phyloP scores from a whole-genome alignment of 2,329 filamentous ascomycete genomes.

The Rutstroemia sydowiana region DNA sequence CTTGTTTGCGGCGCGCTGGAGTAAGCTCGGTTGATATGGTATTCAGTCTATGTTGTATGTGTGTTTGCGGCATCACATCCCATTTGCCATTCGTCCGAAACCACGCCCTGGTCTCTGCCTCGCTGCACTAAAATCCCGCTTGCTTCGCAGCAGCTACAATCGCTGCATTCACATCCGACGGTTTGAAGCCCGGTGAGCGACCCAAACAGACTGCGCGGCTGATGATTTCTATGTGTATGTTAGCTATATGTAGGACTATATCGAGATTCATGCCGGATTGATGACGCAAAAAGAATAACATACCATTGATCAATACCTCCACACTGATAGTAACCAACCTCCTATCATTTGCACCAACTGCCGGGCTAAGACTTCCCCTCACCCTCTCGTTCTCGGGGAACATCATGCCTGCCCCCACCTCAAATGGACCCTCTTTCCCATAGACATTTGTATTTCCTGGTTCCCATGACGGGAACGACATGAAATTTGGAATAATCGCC shows the following conservation, averaged over 20 bases:
- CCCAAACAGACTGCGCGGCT: constrained; percentile 27
- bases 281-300: no score
- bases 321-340: constrained; percentile 27
- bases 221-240: constrained; percentile 22
- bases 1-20: no score
- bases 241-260: background rate
- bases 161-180: constrained; percentile 28
- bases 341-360: constrained; percentile 10
- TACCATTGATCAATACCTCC: constrained; percentile 27
- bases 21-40: no score
- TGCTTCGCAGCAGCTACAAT: constrained; percentile 13
- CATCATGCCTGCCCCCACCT: constrained; percentile 1
- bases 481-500: background rate
- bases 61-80: no score
- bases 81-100: no score
- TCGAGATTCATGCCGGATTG: no score
- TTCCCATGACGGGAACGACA: constrained; percentile 1
- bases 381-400: no score
- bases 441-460: background rate
- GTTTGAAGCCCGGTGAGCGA: constrained; percentile 27
- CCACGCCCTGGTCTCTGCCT: background rate
- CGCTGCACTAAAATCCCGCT: background rate
- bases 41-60: no score
- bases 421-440: background rate
- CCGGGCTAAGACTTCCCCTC: no score